Conservation (phyloP, 257 asterid genomes). For the Solanum chilense region DNA sequence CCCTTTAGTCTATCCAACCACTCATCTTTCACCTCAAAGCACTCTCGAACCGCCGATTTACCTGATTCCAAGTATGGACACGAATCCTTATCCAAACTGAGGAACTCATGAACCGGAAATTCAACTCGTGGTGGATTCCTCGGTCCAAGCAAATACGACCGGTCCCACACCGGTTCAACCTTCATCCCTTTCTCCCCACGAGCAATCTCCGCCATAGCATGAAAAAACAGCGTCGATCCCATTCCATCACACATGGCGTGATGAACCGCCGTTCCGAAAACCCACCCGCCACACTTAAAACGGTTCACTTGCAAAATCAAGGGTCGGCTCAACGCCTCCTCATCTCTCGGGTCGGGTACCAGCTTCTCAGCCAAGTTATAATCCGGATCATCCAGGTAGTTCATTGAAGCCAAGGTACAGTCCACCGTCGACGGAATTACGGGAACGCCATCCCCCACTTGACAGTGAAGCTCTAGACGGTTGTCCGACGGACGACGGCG, state of each 20-base stretch:
- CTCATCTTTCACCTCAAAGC: slow-evolving; percentile 37
- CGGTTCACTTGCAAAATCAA: slow-evolving; percentile 45
- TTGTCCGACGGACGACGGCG: slow-evolving; percentile 28
- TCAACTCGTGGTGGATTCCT: slow-evolving; percentile 36
- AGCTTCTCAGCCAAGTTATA: slow-evolving; percentile 18
- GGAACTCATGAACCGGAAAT: slow-evolving; percentile 36
- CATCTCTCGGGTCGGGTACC: slow-evolving; percentile 46
- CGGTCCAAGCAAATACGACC: slow-evolving; percentile 53
- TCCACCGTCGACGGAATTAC: slow-evolving; percentile 29
- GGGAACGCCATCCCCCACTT: slow-evolving; percentile 46
- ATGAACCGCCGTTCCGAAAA: slow-evolving; percentile 62
- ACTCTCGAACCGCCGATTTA: slow-evolving; percentile 31
- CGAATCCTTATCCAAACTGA: slow-evolving; percentile 34
- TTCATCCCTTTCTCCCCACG: slow-evolving; percentile 30
- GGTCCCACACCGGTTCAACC: slow-evolving; percentile 59
- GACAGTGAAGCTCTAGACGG: slow-evolving; percentile 59
- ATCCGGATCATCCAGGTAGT: slow-evolving; percentile 29
- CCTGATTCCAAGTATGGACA: slow-evolving; percentile 31
- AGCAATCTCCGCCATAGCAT: slow-evolving; percentile 63
- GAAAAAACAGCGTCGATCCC: slow-evolving; percentile 68
- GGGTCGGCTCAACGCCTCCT: slow-evolving; percentile 27
- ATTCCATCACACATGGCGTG: slow-evolving; percentile 65
- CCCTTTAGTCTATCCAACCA: slow-evolving; percentile 53
- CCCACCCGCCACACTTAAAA: slow-evolving; percentile 69
- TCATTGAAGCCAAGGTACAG: slow-evolving; percentile 19